Percentiles rank a stretch among this genome's conserved stretches.
Evolutionary conservation across 78 protist genomes (phyloP).

Genomic region (Protostelium mycophagum): DNA sequence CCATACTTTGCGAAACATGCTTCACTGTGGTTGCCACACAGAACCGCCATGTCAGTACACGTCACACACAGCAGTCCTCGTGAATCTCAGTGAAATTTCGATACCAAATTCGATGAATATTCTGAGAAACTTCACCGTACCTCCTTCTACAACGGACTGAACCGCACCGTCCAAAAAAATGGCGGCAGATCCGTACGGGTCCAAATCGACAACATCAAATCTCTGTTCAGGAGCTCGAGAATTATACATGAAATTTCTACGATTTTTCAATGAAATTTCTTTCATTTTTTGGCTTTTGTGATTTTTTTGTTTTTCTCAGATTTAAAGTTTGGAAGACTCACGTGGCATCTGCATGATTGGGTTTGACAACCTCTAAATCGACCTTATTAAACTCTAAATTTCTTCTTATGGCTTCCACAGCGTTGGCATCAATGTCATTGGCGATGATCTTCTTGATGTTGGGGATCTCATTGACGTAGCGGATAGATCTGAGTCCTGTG

Average conservation of each 20-base stretch:
- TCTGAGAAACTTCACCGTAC: constrained; percentile 16
- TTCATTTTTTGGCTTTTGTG: background rate
- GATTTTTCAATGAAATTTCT: background rate
- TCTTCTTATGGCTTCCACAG: constrained; percentile 76
- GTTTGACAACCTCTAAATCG: constrained; percentile 14
- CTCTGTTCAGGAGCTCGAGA: background rate
- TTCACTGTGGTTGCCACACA: constrained; percentile 85
- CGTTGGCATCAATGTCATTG: constrained; percentile 86
- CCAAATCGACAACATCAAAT: constrained; percentile 96
- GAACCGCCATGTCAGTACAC: constrained; percentile 94
- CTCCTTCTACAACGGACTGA: constrained; percentile 81
- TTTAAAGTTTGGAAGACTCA: background rate
- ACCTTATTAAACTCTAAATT: constrained; percentile 78
- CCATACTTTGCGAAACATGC: constrained; percentile 93
- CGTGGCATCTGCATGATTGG: constrained; percentile 64
- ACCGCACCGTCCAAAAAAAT: constrained; percentile 95
- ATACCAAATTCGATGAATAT: background rate
- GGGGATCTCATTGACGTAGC: constrained; percentile 82
- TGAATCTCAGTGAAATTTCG: background rate
- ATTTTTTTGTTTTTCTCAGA: background rate
- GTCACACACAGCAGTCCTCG: constrained; percentile 96
- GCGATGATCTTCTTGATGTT: constrained; percentile 68
- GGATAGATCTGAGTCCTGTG: constrained; percentile 86
- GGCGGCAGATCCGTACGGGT: constrained; percentile 98
- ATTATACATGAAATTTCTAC: constrained; percentile 40